phyloP scores from a whole-genome alignment of 164 flowering plant genomes.

The Umbellularia californica region DNA sequence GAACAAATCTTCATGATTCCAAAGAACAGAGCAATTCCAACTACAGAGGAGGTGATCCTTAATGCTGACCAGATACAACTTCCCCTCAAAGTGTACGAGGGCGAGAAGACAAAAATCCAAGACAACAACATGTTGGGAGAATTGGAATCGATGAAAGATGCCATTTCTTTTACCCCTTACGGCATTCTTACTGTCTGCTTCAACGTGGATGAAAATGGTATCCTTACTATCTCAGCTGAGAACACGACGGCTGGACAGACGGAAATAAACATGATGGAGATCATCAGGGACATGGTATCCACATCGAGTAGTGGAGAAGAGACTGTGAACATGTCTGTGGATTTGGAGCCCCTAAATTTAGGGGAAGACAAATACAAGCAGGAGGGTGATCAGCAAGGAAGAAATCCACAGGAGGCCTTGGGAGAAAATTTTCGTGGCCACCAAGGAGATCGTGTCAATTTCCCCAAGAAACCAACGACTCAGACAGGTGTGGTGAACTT shows the following conservation, averaged over 20 bases:
- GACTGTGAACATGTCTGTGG: no score
- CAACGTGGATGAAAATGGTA: constrained; percentile 52
- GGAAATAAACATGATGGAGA: background rate
- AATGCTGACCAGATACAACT: constrained; percentile 50
- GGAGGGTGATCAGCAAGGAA: constrained; percentile 20
- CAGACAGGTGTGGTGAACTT: no score
- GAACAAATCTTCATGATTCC: constrained; percentile 48
- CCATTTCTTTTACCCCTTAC: constrained; percentile 28
- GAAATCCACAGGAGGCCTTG: constrained; percentile 39
- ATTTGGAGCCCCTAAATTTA: no score
- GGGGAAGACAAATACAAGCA: no score
- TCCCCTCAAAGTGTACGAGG: constrained; percentile 52
- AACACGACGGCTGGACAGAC: constrained; percentile 54
- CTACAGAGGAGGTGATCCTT: constrained; percentile 41
- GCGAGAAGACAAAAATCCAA: constrained; percentile 51
- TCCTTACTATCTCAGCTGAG: constrained; percentile 54
- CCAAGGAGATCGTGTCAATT: background rate
- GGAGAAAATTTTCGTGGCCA: constrained; percentile 43
- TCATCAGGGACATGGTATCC: no score
- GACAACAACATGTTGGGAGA: constrained; percentile 56
- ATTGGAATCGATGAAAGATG: constrained; percentile 15
- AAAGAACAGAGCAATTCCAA: constrained; percentile 52
- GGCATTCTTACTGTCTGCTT: constrained; percentile 47
- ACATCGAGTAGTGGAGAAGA: no score
- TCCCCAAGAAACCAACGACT: no score